These are phyloP conservation scores for Serendipita sp. DNA, from an alignment of 1,284 basidiomycete species.

Conservation along the genomic window DNA sequence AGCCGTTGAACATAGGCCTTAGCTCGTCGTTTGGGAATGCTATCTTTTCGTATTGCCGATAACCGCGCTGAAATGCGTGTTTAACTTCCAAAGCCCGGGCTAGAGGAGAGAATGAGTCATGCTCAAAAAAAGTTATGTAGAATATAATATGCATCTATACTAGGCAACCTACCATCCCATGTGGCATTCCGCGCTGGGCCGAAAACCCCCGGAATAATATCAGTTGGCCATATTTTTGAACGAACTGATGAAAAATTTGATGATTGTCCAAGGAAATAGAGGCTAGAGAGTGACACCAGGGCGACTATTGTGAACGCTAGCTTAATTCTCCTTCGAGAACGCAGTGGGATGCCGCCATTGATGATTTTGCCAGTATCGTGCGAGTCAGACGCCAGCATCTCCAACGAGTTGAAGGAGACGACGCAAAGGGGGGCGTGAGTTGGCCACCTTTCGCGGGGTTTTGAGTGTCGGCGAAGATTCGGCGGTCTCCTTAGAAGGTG, in stretches of 20 bases:
- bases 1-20: constrained; percentile 32
- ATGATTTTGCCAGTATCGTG: neutral
- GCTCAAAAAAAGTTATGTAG: neutral
- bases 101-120: neutral
- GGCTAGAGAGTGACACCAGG: neutral
- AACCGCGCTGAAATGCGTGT: constrained; percentile 48
- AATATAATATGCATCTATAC: neutral
- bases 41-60: constrained; percentile 41
- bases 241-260: neutral
- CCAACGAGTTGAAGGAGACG: neutral
- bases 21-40: constrained; percentile 49
- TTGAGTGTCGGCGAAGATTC: no score
- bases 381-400: neutral
- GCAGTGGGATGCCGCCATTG: neutral
- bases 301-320: neutral
- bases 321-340: neutral
- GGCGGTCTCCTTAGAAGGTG: no score
- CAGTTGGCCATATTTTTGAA: neutral
- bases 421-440: no score
- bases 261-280: neutral
- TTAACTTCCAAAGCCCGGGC: constrained; percentile 41
- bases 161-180: neutral
- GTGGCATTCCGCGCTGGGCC: neutral
- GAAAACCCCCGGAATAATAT: neutral
- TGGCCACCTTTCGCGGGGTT: no score